Evolutionary conservation across 441 rosid species (phyloP), one percentile per base, ranked within the genome.

Genomic region (Macaranga tanarius): DNA sequence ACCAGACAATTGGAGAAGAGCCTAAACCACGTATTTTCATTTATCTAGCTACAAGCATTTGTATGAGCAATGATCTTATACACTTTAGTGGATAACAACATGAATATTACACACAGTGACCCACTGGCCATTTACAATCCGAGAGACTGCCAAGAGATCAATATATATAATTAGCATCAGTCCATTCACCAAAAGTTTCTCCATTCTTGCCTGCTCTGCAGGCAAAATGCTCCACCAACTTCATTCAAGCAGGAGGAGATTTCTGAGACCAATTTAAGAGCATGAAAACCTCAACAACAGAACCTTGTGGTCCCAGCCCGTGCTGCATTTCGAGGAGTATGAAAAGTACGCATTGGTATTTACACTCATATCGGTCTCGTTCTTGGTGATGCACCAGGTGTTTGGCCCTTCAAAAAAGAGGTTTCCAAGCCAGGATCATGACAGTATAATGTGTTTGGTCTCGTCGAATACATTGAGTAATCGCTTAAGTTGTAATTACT

Each of bases 321-420:
- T 19, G 4, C 12, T 69, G 68, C 74, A 34, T 47, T 72, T 50
- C 16, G 65, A 74, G 69, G 64, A 65, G 6, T 22, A 70, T 44
- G 25, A 63, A 65, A 62, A n/a, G 58, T 56, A 63, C 52, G 54
- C 42, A 52, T 54, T 60, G 67, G 63, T 82, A 80, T 80, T 67
- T 81, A 84, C 88, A 80, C 69, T 92, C 84, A 91, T 42, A 88
- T 75, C 54, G 84, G 87, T 75, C 91, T 86, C 57, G 84, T 80
- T 81, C 92, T 90, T 25, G 92, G 85, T 12, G 93, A 79, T 73
- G 87, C 75, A 7, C 80, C 83, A 0, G 90, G 86, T 2, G 90
- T 82, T 73, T 79, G 95, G 25, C 81, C 31, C 74, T 79, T 89
- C 47, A 88, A 75, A 31, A 75, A 68, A 59, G 90, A 50, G 59